Percentiles rank a stretch among this genome's conserved stretches.
Evolutionary conservation across 768 basidiomycete species (phyloP).

Genomic region (Serendipita vermifera): DNA sequence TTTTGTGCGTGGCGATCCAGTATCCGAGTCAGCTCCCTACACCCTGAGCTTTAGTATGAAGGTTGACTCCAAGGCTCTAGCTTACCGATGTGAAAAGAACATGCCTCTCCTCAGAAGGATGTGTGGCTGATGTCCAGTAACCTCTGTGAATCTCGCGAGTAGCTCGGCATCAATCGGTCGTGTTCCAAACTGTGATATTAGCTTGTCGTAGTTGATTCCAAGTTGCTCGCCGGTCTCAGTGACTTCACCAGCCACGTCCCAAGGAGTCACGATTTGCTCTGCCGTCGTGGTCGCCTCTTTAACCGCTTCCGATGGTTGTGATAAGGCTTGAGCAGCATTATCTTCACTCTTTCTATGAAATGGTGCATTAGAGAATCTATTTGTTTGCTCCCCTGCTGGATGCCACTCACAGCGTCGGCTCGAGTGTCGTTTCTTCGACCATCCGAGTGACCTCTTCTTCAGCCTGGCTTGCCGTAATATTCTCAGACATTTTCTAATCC

Average conservation of each 20-base stretch:
- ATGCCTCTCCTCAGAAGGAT: conserved; percentile 76
- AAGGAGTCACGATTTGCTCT: conserved; percentile 89
- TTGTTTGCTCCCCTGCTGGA: neutral
- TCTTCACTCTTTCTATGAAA: neutral
- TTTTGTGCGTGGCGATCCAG: conserved; percentile 91
- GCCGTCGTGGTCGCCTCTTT: neutral
- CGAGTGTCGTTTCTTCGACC: neutral
- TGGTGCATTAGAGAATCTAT: neutral
- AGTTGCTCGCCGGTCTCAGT: conserved; percentile 79
- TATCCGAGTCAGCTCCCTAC: conserved; percentile 84
- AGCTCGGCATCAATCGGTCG: conserved; percentile 61
- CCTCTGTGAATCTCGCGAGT: conserved; percentile 74
- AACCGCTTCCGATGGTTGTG: neutral
- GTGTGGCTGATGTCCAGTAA: conserved; percentile 84
- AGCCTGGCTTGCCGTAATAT: neutral
- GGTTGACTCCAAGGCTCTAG: conserved; percentile 10
- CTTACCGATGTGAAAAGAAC: conserved; percentile 96
- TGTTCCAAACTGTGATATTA: conserved; percentile 89
- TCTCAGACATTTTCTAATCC: neutral
- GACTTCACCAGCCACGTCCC: conserved; percentile 92
- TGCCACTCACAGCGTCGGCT: neutral
- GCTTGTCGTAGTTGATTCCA: conserved; percentile 94
- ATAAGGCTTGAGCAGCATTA: neutral
- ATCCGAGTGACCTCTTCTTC: neutral
- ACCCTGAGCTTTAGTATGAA: conserved; percentile 9